These are phyloP conservation scores for Balakata baccata DNA, from an alignment of 345 rosid species.

Conservation along the genomic window DNA sequence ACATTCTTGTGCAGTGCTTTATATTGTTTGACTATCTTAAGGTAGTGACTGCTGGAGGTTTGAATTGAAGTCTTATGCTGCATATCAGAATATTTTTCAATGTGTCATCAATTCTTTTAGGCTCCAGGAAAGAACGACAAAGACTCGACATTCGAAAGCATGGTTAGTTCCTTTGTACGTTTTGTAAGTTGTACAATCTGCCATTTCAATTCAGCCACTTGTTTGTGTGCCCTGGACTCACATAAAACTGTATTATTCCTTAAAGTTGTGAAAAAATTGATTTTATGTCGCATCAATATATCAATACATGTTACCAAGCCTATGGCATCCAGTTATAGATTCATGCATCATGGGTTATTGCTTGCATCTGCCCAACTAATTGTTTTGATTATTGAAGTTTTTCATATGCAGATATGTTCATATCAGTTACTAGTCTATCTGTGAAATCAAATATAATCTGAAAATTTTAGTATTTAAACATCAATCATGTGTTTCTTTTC, in stretches of 20 bases:
- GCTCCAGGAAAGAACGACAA: slow-evolving; percentile 95
- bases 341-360: background rate
- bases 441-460: background rate
- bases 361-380: background rate
- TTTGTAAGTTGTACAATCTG: slow-evolving; percentile 7
- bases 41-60: slow-evolving; percentile 44
- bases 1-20: slow-evolving; percentile 95
- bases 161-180: slow-evolving; percentile 53
- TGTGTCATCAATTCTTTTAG: slow-evolving; percentile 31
- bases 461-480: background rate
- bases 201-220: background rate
- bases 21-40: slow-evolving; percentile 85
- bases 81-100: slow-evolving; percentile 3
- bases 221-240: background rate
- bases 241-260: background rate
- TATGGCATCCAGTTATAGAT: background rate
- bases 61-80: slow-evolving; percentile 3
- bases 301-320: background rate
- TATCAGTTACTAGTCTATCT: background rate
- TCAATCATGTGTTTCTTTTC: slow-evolving; percentile 3
- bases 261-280: background rate
- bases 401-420: background rate
- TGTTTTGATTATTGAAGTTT: background rate
- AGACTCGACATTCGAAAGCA: slow-evolving; percentile 83
- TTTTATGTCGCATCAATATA: background rate